Conservation (phyloP, 352 stramenopile species). For the Globisporangium perplexum region DNA sequence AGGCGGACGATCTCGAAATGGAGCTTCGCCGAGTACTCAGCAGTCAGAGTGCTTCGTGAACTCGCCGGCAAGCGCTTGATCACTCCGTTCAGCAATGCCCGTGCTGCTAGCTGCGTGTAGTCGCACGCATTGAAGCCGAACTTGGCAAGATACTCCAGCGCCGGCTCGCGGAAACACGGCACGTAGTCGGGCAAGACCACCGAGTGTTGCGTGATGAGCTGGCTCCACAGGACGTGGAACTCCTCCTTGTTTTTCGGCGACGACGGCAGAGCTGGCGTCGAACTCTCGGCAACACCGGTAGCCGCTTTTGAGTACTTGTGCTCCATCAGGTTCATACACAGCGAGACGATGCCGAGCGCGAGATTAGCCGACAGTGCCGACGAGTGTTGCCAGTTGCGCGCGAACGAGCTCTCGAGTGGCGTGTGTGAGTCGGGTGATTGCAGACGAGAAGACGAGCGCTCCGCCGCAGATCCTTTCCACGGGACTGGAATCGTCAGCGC, state of each 20-base stretch:
- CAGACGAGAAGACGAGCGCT: not conserved
- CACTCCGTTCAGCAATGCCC: constrained; percentile 61
- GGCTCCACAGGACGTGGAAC: constrained; percentile 84
- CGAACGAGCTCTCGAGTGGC: constrained; percentile 26
- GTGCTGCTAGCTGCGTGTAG: constrained; percentile 67
- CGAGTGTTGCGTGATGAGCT: constrained; percentile 82
- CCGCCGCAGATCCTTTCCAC: constrained; percentile 23
- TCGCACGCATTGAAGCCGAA: constrained; percentile 76
- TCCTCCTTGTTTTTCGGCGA: constrained; percentile 71
- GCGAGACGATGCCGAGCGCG: constrained; percentile 59
- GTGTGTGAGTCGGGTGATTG: constrained; percentile 13
- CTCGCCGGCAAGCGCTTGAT: constrained; percentile 61
- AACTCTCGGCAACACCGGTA: not conserved
- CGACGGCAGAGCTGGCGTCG: constrained; percentile 14
- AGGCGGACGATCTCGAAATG: constrained; percentile 75
- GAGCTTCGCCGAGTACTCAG: constrained; percentile 75
- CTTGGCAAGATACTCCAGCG: constrained; percentile 62
- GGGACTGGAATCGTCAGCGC: constrained; percentile 71
- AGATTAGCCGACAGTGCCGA: constrained; percentile 59
- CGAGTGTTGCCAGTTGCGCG: constrained; percentile 71
- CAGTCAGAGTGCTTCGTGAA: constrained; percentile 40
- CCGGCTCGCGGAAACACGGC: constrained; percentile 57
- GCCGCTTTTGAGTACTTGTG: constrained; percentile 45
- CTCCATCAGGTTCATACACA: constrained; percentile 85
- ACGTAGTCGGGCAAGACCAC: constrained; percentile 74